Conservation (phyloP, 2,329 filamentous ascomycete species). For the Chrysosporium keratinophilum region DNA sequence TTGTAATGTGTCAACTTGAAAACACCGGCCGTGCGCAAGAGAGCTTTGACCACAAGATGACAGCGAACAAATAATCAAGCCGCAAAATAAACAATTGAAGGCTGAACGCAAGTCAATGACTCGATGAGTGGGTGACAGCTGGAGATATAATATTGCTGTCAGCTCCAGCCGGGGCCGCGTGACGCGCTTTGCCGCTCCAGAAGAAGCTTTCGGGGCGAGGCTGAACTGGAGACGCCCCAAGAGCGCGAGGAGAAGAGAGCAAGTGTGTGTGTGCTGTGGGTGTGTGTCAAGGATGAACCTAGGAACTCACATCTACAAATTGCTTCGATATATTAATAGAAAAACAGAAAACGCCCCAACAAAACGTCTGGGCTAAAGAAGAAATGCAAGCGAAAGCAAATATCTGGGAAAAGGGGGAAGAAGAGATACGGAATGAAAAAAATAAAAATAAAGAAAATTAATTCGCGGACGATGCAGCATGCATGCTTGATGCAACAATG, state of each 20-base stretch:
- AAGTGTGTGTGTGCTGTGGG: neutral
- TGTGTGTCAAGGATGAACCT: neutral
- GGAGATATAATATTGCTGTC: conserved; percentile 1
- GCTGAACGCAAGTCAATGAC: neutral
- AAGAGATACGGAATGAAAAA: conserved; percentile 1
- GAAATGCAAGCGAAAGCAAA: neutral
- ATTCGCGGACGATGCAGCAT: neutral
- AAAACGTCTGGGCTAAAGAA: neutral
- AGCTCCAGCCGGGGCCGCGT: conserved; percentile 5
- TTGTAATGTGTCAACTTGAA: no score
- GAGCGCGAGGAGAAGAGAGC: neutral
- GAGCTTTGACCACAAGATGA: neutral
- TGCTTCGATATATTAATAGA: neutral
- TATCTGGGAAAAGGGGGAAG: neutral
- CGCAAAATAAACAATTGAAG: neutral
- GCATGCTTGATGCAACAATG: neutral
- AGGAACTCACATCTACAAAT: neutral
- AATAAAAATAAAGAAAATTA: no score
- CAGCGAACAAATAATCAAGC: neutral
- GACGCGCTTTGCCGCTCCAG: conserved; percentile 9
- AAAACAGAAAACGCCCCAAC: neutral
- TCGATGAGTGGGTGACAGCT: conserved; percentile 2
- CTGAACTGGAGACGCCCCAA: conserved; percentile 1
- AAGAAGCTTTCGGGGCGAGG: conserved; percentile 8
- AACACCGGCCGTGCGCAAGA: neutral